Evolutionary conservation across 2,329 filamentous ascomycete genomes (phyloP).

Genomic region (Lachnellula occidentalis): DNA sequence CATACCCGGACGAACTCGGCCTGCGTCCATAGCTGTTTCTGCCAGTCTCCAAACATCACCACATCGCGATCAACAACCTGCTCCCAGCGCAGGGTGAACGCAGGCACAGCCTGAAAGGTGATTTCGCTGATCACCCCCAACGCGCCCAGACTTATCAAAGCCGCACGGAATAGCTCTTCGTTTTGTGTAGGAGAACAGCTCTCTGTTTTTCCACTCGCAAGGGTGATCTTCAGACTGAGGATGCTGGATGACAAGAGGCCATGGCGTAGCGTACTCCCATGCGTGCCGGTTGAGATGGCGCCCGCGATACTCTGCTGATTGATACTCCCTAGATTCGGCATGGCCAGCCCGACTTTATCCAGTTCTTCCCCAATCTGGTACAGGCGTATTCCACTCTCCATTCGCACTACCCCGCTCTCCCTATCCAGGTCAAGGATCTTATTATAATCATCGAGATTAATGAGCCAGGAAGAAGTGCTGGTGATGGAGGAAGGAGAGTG

Average conservation of each 20-base stretch:
- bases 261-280: conserved; percentile 80
- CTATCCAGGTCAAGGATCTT: conserved; percentile 65
- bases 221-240: conserved; percentile 67
- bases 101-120: conserved; percentile 73
- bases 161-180: conserved; percentile 78
- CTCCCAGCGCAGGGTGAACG: conserved; percentile 80
- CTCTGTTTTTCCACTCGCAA: conserved; percentile 71
- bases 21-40: conserved; percentile 69
- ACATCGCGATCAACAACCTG: conserved; percentile 71
- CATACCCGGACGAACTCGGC: conserved; percentile 90
- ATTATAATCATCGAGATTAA: conserved; percentile 84
- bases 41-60: conserved; percentile 67
- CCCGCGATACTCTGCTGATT: conserved; percentile 90
- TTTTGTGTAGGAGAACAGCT: conserved; percentile 64
- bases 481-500: conserved; percentile 92
- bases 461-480: conserved; percentile 87
- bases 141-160: conserved; percentile 80
- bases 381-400: conserved; percentile 86
- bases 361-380: conserved; percentile 68
- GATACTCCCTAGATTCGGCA: conserved; percentile 92
- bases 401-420: conserved; percentile 60
- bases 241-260: conserved; percentile 80
- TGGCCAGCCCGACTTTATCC: conserved; percentile 69
- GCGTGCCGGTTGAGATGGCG: conserved; percentile 87
- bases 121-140: conserved; percentile 88